A percentile compares a stretch with the other conserved stretches of the same genome.
These are phyloP conservation scores for Benincasa hispida DNA, from an alignment of 306 rosid genomes.

Conservation along the genomic window DNA sequence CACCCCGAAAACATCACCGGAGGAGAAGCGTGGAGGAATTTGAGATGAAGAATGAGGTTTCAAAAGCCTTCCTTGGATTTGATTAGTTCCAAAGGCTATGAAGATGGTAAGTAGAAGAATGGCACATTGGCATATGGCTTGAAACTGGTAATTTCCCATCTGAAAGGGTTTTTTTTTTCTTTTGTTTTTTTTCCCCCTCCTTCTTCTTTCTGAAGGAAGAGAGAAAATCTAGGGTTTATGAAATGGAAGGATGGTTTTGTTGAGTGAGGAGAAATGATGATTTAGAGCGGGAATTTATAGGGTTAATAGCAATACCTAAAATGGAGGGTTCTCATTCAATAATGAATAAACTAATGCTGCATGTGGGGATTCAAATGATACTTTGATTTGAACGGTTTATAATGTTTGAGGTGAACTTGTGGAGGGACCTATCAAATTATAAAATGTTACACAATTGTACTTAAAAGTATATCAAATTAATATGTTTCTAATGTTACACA, in stretches of 20 bases:
- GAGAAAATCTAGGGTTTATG: not conserved
- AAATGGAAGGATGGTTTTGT: not conserved
- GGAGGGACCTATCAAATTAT: not conserved
- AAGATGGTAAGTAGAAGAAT: not conserved
- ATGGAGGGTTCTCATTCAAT: not conserved
- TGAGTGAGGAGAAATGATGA: not conserved
- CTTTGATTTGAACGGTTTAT: not conserved
- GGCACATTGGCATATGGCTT: not conserved
- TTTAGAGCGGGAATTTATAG: not conserved
- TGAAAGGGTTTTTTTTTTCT: not conserved
- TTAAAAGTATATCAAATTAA: not conserved
- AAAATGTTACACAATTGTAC: not conserved
- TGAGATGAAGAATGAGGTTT: not conserved
- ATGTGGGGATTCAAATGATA: not conserved
- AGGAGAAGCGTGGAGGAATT: not conserved
- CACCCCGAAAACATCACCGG: not conserved
- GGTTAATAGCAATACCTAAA: not conserved
- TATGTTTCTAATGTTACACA: too few species aligned
- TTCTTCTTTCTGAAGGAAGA: not conserved
- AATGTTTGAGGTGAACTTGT: not conserved
- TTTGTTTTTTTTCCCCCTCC: too few species aligned
- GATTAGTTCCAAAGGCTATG: not conserved
- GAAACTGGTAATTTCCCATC: not conserved
- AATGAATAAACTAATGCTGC: not conserved
- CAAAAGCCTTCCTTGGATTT: not conserved